phyloP scores from a whole-genome alignment of 75 land plant species.

The Pinus albicaulis region DNA sequence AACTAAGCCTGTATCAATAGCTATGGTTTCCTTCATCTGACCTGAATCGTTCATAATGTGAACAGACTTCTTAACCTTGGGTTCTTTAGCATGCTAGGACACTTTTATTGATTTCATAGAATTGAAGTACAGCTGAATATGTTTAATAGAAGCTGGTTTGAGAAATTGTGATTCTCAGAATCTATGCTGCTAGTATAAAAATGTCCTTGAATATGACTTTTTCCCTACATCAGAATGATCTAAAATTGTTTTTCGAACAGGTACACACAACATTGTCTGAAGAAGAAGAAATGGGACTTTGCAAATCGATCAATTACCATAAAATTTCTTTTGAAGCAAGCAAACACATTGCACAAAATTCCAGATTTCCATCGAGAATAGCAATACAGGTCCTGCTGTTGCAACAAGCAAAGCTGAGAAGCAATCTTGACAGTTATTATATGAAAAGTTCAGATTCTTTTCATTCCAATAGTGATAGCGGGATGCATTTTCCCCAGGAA shows the following conservation, averaged over 20 bases:
- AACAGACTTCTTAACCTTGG: background rate
- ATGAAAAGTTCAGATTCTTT: background rate
- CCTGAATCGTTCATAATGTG: background rate
- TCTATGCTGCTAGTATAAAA: background rate
- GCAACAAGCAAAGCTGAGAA: conserved; percentile 64
- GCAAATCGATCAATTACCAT: conserved; percentile 52
- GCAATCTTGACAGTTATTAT: conserved; percentile 12
- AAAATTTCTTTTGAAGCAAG: conserved; percentile 74
- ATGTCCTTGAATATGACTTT: background rate
- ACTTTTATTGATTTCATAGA: background rate
- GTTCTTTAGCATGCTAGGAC: background rate
- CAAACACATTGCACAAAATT: conserved; percentile 59
- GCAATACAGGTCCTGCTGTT: conserved; percentile 51
- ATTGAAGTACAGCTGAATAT: background rate
- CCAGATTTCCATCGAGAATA: conserved; percentile 62
- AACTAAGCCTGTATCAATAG: background rate
- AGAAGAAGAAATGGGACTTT: conserved; percentile 62
- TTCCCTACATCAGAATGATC: background rate
- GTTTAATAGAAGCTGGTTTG: background rate
- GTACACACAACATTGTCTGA: conserved; percentile 67
- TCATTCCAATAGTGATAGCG: background rate
- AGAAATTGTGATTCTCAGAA: background rate
- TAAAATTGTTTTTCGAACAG: conserved; percentile 24
- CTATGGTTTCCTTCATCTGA: background rate
- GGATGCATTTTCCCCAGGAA: conserved; percentile 1